Evolutionary conservation across 2,329 filamentous ascomycete genomes (phyloP).

Genomic region (Calonectria henricotiae): DNA sequence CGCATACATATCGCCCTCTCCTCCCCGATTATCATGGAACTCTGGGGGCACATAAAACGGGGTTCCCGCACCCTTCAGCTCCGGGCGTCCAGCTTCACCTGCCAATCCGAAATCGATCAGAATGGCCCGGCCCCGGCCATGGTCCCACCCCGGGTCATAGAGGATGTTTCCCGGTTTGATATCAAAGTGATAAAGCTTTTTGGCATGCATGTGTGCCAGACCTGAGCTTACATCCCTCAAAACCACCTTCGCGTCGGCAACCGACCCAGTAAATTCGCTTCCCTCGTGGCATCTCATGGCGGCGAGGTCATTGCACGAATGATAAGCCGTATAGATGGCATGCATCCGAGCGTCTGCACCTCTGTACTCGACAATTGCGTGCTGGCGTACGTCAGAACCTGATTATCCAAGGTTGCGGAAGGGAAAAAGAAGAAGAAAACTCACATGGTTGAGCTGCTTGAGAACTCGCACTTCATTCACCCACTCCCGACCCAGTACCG

Average conservation of each 20-base stretch:
- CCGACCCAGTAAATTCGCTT: background rate
- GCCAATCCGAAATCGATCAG: background rate
- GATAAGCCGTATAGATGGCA: too few species aligned
- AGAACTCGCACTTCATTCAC: background rate
- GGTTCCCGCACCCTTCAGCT: background rate
- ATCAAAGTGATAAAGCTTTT: background rate
- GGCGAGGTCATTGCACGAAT: too few species aligned
- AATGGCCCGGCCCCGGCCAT: background rate
- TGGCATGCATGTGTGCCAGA: background rate
- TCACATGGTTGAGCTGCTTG: background rate
- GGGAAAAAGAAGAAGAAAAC: background rate
- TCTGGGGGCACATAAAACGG: background rate
- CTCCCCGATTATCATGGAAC: background rate
- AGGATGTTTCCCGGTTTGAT: constrained; percentile 1
- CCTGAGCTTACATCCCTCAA: background rate
- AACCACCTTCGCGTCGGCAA: background rate
- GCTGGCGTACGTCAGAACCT: background rate
- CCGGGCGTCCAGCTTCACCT: background rate
- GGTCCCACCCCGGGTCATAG: background rate
- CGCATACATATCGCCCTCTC: background rate
- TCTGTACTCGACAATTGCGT: background rate
- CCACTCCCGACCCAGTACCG: background rate
- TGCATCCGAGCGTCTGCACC: background rate
- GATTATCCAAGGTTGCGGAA: too few species aligned
- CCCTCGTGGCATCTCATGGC: too few species aligned